Percentiles rank a stretch among this genome's conserved stretches.
Evolutionary conservation across 805 yeast genomes (phyloP).

Genomic region (Wickerhamiella cacticola): DNA sequence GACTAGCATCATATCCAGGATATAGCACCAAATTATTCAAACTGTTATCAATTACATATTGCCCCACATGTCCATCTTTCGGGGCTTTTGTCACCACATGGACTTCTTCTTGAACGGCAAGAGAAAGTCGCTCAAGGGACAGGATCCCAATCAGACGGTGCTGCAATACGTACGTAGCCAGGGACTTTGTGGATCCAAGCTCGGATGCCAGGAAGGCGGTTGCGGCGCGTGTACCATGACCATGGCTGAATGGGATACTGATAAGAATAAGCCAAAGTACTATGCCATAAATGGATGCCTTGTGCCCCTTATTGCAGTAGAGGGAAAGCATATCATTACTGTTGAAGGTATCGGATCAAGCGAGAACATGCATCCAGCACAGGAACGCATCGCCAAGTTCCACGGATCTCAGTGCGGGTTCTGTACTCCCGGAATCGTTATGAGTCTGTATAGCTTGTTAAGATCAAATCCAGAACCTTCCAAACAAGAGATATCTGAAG

Average conservation of each 20-base stretch:
- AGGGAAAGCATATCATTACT: constrained; percentile 37
- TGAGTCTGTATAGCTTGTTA: constrained; percentile 36
- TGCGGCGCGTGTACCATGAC: constrained; percentile 42
- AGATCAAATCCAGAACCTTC: constrained; percentile 33
- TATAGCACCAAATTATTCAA: no score
- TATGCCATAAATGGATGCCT: constrained; percentile 38
- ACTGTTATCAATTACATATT: not conserved
- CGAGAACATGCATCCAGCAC: constrained; percentile 37
- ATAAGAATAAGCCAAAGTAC: constrained; percentile 25
- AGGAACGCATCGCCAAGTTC: constrained; percentile 37
- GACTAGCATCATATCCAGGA: no score
- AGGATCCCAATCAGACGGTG: constrained; percentile 36
- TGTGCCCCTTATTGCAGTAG: constrained; percentile 36
- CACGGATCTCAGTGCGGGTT: constrained; percentile 43
- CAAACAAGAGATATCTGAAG: constrained; percentile 33
- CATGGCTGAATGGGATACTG: constrained; percentile 29
- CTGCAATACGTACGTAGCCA: constrained; percentile 34
- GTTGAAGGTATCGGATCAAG: constrained; percentile 38
- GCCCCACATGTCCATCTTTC: not conserved
- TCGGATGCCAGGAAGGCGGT: constrained; percentile 42
- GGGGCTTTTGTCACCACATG: constrained; percentile 11
- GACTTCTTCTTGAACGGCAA: constrained; percentile 35
- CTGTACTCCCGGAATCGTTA: constrained; percentile 41
- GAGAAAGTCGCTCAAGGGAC: constrained; percentile 29
- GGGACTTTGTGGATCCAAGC: constrained; percentile 36